Conservation (phyloP, 768 basidiomycete genomes). For the Suillus subalutaceus region DNA sequence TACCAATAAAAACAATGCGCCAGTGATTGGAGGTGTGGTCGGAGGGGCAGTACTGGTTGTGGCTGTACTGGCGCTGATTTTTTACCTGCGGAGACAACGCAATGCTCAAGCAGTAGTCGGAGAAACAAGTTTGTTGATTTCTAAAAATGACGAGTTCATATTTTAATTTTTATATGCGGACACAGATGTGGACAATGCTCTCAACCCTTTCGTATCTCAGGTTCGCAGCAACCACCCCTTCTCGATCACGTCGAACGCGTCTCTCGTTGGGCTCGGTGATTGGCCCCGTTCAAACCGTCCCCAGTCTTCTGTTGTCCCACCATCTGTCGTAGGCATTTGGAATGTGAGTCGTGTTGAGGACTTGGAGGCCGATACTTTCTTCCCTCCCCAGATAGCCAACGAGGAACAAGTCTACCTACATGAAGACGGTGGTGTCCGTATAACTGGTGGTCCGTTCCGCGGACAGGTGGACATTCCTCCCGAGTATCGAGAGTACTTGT, state of each 20-base stretch:
- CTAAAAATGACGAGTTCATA: no score
- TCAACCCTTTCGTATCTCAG: no score
- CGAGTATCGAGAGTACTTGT: no score
- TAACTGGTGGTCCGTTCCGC: not conserved
- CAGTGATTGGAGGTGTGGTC: no score
- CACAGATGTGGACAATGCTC: no score
- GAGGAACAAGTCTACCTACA: not conserved
- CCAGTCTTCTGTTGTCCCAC: not conserved
- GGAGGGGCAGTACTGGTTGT: no score
- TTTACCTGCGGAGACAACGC: no score
- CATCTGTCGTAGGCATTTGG: not conserved
- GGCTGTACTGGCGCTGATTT: no score
- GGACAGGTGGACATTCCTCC: not conserved
- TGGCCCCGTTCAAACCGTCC: not conserved
- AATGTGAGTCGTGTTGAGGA: not conserved
- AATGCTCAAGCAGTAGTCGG: no score
- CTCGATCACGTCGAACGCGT: not conserved
- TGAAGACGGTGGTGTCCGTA: slow-evolving; percentile 5
- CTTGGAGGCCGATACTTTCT: not conserved
- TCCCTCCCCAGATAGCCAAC: not conserved
- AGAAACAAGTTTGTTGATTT: no score
- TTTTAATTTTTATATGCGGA: no score
- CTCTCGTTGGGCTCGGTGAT: not conserved
- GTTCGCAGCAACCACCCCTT: not conserved
- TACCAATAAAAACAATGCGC: no score